Evolutionary conservation across 805 yeast genomes (phyloP).

Genomic region (Lachancea sp.): DNA sequence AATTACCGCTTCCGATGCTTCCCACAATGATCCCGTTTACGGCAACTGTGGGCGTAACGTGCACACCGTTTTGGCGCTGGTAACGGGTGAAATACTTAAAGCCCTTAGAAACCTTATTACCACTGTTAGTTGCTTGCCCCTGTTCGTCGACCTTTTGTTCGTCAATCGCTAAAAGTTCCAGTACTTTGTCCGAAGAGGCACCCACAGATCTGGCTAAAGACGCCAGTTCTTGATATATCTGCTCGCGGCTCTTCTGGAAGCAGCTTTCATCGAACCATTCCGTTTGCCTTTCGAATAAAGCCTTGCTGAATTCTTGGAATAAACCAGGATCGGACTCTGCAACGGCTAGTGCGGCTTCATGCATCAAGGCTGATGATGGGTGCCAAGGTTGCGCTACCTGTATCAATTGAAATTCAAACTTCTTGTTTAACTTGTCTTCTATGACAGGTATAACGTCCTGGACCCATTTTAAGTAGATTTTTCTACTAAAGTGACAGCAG

Average conservation of each 20-base stretch:
- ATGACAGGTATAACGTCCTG: conserved; percentile 3
- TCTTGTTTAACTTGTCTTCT: not conserved
- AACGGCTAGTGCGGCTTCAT: conserved; percentile 6
- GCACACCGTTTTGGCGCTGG: conserved; percentile 10
- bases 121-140: conserved; percentile 4
- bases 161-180: conserved; percentile 2
- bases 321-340: conserved; percentile 1
- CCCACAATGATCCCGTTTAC: conserved; percentile 5
- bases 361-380: conserved; percentile 3
- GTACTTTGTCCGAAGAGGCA: not conserved
- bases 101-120: conserved; percentile 1
- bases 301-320: conserved; percentile 1
- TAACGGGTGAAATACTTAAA: conserved; percentile 6
- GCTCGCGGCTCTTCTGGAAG: conserved; percentile 2
- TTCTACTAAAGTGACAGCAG: conserved; percentile 6
- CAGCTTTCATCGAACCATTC: conserved; percentile 5
- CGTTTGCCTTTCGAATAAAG: conserved; percentile 3
- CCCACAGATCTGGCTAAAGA: conserved; percentile 3
- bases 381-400: conserved; percentile 9
- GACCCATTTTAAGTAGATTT: conserved; percentile 6
- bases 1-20: conserved; percentile 5
- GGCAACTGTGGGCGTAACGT: conserved; percentile 8
- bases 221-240: conserved; percentile 5
- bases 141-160: not conserved
- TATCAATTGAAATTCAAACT: conserved; percentile 3